Conservation (phyloP, 805 yeast species). For the Ogataea paraovalis region DNA sequence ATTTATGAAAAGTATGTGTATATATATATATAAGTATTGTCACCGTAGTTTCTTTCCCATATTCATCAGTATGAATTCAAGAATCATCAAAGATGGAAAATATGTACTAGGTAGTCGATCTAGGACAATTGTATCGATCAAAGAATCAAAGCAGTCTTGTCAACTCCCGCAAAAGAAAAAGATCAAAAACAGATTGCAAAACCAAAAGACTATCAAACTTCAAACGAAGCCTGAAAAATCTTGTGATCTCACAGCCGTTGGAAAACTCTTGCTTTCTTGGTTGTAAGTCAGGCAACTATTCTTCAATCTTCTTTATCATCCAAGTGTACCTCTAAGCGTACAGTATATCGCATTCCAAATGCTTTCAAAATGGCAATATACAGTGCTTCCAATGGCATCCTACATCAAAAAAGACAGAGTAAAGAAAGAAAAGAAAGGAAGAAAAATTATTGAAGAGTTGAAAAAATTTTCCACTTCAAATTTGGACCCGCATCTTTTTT, state of each 20-base stretch:
- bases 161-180: no score
- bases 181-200: no score
- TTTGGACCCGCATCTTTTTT: no score
- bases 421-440: not conserved
- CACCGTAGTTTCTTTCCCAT: slow-evolving; percentile 74
- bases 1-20: no score
- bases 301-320: slow-evolving; percentile 20
- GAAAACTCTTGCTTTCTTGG: no score
- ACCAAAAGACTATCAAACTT: no score
- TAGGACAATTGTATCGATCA: slow-evolving; percentile 59
- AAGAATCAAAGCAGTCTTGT: slow-evolving; percentile 3
- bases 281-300: not conserved
- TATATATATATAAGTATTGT: no score
- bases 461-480: not conserved
- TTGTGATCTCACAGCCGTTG: no score
- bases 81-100: slow-evolving; percentile 63
- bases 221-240: no score
- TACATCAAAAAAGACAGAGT: not conserved
- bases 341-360: not conserved
- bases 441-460: not conserved
- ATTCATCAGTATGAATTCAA: slow-evolving; percentile 53
- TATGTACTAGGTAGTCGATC: slow-evolving; percentile 67
- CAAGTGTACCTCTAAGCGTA: slow-evolving; percentile 1
- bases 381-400: no score
- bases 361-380: slow-evolving; percentile 2